Evolutionary conservation across 2,329 filamentous ascomycete genomes (phyloP).

Genomic region (Aspergillus persii): DNA sequence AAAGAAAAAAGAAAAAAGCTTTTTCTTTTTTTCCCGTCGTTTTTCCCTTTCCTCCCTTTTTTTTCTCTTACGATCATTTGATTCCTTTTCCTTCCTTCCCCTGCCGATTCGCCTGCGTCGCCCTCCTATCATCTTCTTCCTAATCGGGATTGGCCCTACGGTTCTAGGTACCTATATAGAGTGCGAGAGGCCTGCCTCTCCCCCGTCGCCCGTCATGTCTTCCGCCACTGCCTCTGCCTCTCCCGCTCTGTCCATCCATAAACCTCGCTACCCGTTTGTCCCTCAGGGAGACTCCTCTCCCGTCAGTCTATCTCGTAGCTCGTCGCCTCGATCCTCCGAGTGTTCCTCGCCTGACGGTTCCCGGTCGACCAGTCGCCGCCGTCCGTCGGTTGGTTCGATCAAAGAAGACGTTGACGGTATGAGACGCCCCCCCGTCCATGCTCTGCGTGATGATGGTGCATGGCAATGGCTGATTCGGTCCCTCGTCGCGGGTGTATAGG

Average conservation of each 20-base stretch:
- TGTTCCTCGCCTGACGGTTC: constrained; percentile 38
- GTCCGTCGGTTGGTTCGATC: constrained; percentile 44
- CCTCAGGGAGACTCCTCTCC: constrained; percentile 20
- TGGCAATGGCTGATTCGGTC: constrained; percentile 4
- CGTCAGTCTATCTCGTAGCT: constrained; percentile 26
- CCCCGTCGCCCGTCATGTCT: constrained; percentile 27
- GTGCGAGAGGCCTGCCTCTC: constrained; percentile 20
- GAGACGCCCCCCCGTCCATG: constrained; percentile 8
- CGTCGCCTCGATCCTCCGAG: constrained; percentile 31
- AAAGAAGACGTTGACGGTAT: constrained; percentile 44
- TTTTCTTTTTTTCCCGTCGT: constrained; percentile 16
- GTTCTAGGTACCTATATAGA: neutral
- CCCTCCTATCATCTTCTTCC: constrained; percentile 11
- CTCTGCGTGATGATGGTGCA: neutral
- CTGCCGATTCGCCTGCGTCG: constrained; percentile 5
- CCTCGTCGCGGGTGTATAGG: constrained; percentile 21
- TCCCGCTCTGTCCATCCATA: constrained; percentile 20
- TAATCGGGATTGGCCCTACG: constrained; percentile 11
- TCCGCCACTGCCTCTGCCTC: constrained; percentile 25
- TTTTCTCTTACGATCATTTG: constrained; percentile 3
- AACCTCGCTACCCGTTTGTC: constrained; percentile 24
- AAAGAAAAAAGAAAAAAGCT: constrained; percentile 13
- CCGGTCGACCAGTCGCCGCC: constrained; percentile 39
- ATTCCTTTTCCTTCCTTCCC: constrained; percentile 12
- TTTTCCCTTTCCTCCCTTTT: constrained; percentile 6